Conservation (phyloP, 108 stramenopile genomes). For the Skeletonema costatum region DNA sequence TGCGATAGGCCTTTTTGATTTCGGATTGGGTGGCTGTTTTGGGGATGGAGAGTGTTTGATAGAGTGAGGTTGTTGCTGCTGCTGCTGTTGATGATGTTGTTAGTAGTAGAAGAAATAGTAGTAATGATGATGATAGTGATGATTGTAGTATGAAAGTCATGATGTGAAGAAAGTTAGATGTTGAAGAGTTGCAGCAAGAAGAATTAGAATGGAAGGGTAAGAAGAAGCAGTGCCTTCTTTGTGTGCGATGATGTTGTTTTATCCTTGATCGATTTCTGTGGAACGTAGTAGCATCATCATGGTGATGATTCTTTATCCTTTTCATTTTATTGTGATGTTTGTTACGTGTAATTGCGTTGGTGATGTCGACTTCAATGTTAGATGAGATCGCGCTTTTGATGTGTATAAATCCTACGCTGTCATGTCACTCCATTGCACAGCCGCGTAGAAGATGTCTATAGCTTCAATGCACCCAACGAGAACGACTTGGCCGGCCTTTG, state of each 20-base stretch:
- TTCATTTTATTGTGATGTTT: too few species aligned
- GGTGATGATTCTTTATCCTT: background rate
- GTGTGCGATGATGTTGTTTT: background rate
- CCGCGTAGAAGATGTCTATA: too few species aligned
- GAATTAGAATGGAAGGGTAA: too few species aligned
- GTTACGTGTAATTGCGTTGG: too few species aligned
- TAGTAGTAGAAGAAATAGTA: background rate
- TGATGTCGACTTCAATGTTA: too few species aligned
- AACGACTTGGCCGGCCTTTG: too few species aligned
- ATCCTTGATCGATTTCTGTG: background rate
- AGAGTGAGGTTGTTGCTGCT: constrained; percentile 45
- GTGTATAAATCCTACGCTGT: too few species aligned
- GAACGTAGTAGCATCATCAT: background rate
- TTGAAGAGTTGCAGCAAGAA: too few species aligned
- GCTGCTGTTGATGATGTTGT: background rate
- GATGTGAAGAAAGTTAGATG: background rate
- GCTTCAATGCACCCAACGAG: too few species aligned
- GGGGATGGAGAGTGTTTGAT: constrained; percentile 59
- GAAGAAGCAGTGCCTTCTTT: too few species aligned
- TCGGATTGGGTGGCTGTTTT: constrained; percentile 56
- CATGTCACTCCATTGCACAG: too few species aligned
- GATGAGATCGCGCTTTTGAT: too few species aligned
- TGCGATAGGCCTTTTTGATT: constrained; percentile 86
- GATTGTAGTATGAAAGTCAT: background rate
- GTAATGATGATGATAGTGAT: background rate